Evolutionary conservation across 116 monocot genomes (phyloP).

Genomic region (Trichopus zeylanicus): DNA sequence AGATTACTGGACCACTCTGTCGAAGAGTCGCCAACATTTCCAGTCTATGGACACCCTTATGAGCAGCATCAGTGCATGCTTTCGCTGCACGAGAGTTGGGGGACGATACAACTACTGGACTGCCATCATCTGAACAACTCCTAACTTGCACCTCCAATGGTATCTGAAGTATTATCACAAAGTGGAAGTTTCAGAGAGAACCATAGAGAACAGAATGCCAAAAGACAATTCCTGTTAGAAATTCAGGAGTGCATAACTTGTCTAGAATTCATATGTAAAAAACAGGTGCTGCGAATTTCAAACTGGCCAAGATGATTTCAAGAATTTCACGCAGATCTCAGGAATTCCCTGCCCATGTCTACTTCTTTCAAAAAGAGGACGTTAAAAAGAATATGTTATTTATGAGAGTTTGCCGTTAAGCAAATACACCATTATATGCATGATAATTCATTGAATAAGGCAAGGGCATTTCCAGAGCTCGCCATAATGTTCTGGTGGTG

Average conservation of each 20-base stretch:
- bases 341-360: too few relatives aligned
- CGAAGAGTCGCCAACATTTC: slow-evolving; percentile 33
- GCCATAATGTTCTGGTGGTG: not conserved
- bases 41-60: slow-evolving; percentile 40
- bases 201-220: not conserved
- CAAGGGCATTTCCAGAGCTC: not conserved
- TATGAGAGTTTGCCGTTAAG: too few relatives aligned
- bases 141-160: slow-evolving; percentile 73
- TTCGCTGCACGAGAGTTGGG: slow-evolving; percentile 57
- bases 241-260: too few relatives aligned
- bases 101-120: slow-evolving; percentile 55
- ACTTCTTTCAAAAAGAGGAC: too few relatives aligned
- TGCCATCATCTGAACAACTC: slow-evolving; percentile 76
- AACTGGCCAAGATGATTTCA: too few relatives aligned
- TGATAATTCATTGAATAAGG: not conserved
- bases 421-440: too few relatives aligned
- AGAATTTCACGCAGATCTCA: too few relatives aligned
- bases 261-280: too few relatives aligned
- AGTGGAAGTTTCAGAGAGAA: not conserved
- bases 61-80: slow-evolving; percentile 54
- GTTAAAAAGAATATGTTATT: too few relatives aligned
- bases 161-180: slow-evolving; percentile 30
- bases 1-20: slow-evolving; percentile 49
- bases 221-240: too few relatives aligned
- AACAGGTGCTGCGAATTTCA: too few relatives aligned